phyloP scores from a whole-genome alignment of 2,329 filamentous ascomycete species.

The Fusarium duplospermum region DNA sequence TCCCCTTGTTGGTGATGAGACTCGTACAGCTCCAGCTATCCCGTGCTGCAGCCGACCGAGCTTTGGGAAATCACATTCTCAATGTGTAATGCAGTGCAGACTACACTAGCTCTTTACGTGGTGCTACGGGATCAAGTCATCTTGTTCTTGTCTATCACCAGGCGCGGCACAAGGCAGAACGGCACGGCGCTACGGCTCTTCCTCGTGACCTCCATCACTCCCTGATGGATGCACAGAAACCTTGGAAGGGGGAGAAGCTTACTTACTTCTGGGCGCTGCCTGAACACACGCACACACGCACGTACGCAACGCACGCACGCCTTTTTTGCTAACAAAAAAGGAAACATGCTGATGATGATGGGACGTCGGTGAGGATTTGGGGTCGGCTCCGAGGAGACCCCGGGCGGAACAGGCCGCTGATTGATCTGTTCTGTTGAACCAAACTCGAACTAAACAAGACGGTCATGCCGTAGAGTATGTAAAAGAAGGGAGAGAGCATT shows the following conservation, averaged over 20 bases:
- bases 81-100: neutral
- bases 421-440: neutral
- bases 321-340: constrained; percentile 12
- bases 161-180: neutral
- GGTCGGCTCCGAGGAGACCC: constrained; percentile 16
- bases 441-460: neutral
- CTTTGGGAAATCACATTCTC: neutral
- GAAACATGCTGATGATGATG: constrained; percentile 6
- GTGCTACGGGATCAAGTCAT: neutral
- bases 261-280: constrained; percentile 1
- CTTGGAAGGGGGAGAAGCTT: constrained; percentile 1
- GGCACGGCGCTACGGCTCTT: constrained; percentile 3
- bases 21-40: constrained; percentile 7
- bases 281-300: neutral
- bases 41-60: constrained; percentile 21
- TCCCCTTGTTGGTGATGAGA: constrained; percentile 4
- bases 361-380: constrained; percentile 24
- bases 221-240: constrained; percentile 26
- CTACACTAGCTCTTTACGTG: neutral
- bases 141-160: neutral
- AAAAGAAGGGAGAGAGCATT: neutral
- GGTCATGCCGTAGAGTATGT: constrained; percentile 10
- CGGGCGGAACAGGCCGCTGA: neutral
- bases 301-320: neutral
- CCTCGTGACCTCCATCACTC: constrained; percentile 30